Evolutionary conservation across 176 grass and related monocot species (phyloP).

Genomic region (Avena atlantica): DNA sequence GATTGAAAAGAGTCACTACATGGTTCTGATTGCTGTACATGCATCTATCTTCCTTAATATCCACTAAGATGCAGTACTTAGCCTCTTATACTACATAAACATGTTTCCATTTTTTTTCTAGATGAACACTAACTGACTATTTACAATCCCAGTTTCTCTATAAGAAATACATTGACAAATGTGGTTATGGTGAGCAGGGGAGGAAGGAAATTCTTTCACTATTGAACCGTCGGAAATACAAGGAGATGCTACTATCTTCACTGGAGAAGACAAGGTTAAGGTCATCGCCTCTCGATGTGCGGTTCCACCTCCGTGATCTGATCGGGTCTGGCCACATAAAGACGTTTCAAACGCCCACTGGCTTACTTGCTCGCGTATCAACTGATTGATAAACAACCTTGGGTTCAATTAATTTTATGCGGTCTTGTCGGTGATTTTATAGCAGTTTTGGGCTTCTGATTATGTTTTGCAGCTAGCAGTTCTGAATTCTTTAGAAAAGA

Average conservation of each 20-base stretch:
- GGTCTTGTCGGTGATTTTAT: neutral
- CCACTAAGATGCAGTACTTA: neutral
- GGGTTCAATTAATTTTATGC: neutral
- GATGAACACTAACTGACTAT: neutral
- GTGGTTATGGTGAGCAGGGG: conserved; percentile 51
- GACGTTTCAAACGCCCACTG: conserved; percentile 68
- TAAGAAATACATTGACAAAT: neutral
- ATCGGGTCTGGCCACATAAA: conserved; percentile 84
- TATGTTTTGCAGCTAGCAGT: neutral
- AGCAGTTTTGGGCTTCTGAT: neutral
- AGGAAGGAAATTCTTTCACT: conserved; percentile 82
- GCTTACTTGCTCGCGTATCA: conserved; percentile 75
- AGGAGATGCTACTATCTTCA: conserved; percentile 72
- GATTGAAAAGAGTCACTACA: neutral
- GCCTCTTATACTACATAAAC: neutral
- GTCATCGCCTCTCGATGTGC: conserved; percentile 69
- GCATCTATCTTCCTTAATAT: neutral
- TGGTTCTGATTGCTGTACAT: neutral
- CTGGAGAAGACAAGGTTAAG: conserved; percentile 79
- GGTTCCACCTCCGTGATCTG: conserved; percentile 78
- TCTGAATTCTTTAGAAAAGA: neutral
- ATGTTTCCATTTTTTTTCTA: neutral
- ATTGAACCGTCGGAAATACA: conserved; percentile 74
- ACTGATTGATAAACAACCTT: conserved; percentile 48
- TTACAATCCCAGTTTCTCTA: neutral